Evolutionary conservation across 2,329 filamentous ascomycete species (phyloP), one percentile per base, ranked within the genome.

Genomic region (Aspergillus costaricaensis): DNA sequence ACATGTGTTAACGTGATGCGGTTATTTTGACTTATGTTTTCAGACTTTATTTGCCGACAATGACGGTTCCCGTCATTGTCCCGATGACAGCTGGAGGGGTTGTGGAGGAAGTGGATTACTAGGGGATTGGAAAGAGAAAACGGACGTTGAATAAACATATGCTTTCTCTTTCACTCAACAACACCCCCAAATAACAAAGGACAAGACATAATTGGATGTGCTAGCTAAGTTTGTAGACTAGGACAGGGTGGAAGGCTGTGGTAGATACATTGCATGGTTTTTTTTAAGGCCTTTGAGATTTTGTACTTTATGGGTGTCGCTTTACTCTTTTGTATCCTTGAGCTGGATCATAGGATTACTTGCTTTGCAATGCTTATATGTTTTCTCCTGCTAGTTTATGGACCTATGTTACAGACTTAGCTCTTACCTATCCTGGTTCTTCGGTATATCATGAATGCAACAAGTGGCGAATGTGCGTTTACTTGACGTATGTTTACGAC

Each of bases 211-310:
- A 50, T 50, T 51, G 21, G 21, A 64, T 55, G 55, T 53, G 38
- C 54, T 60, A 41, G 47, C 49, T 17, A 52, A 52, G 39, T 23
- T 41, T 62, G 60, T 62, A 64, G 60, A 55, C 48, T 60, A 53
- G 53, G 54, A 55, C 48, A 47, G n/a, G 30, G 53, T 64, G 57
- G 57, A 36, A 57, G 52, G 44, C 41, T 61, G 55, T 57, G 55
- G 60, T 67, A 67, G 65, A 67, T 67, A 67, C 65, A 66, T 67
- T 64, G 67, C 66, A 65, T 65, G 61, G 62, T 60, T 60, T 59
- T 50, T 60, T 61, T 59, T 27, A 41, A 57, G 44, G 52, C 61
- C 59, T 56, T 54, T 67, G 55, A 61, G 60, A 67, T 62, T 62
- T 14, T 69, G 66, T 69, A 66, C 59, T 68, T 67, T 69, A 67